These are phyloP conservation scores for Clohesyomyces aquaticus DNA, from an alignment of 495 filamentous ascomycete species.

Conservation along the genomic window DNA sequence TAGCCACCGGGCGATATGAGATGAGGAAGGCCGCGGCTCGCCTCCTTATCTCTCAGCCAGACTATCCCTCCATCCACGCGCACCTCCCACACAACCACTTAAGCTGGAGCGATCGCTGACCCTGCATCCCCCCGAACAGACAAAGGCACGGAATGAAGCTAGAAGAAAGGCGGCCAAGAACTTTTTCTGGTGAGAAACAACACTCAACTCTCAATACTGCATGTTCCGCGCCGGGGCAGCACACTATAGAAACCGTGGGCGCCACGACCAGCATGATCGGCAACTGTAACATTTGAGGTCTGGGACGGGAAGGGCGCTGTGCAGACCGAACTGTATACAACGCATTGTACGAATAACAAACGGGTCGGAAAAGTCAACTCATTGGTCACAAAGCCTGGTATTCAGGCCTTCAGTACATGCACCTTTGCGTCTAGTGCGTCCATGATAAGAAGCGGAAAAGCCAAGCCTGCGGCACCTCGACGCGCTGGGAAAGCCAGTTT, in stretches of 20 bases:
- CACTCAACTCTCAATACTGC: too few species aligned
- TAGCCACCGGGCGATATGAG: not conserved
- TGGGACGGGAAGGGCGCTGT: too few species aligned
- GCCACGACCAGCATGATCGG: too few species aligned
- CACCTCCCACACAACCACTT: not conserved
- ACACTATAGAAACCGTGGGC: too few species aligned
- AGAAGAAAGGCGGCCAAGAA: constrained; percentile 20
- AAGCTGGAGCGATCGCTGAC: constrained; percentile 25
- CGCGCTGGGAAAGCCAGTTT: not conserved
- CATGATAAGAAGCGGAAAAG: not conserved
- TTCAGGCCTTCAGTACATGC: too few species aligned
- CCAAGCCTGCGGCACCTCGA: too few species aligned
- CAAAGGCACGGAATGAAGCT: constrained; percentile 32
- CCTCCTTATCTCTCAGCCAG: constrained; percentile 17
- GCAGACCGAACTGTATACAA: not conserved
- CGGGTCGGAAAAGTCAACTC: not conserved
- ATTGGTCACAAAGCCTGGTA: not conserved
- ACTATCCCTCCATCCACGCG: not conserved
- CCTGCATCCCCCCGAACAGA: constrained; percentile 17
- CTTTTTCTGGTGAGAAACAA: not conserved
- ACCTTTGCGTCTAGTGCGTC: not conserved
- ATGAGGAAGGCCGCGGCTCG: not conserved
- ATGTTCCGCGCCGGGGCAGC: too few species aligned
- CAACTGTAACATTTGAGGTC: too few species aligned
- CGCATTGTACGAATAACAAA: not conserved